Evolutionary conservation across 2,329 filamentous ascomycete genomes (phyloP).

Genomic region (Pyrenophora teres): DNA sequence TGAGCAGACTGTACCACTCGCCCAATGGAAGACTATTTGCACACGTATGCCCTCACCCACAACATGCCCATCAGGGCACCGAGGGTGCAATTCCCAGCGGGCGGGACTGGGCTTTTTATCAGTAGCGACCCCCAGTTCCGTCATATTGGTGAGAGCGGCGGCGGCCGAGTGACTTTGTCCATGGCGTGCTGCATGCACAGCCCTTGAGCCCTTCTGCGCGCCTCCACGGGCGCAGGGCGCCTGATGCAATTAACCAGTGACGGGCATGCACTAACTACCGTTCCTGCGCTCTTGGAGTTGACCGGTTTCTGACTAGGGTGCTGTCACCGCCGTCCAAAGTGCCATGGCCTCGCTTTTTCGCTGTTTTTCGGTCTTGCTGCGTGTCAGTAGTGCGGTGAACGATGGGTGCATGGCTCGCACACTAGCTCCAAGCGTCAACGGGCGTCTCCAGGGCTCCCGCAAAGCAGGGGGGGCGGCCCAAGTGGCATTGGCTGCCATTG

Average conservation of each 20-base stretch:
- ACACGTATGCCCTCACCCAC: slow-evolving; percentile 15
- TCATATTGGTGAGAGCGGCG: neutral
- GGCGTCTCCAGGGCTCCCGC: neutral
- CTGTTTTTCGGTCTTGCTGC: neutral
- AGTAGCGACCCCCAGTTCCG: slow-evolving; percentile 1
- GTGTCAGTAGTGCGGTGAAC: slow-evolving; percentile 1
- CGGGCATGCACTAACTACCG: slow-evolving; percentile 19
- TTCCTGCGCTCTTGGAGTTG: slow-evolving; percentile 28
- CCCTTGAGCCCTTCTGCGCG: slow-evolving; percentile 18
- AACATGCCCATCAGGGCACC: neutral
- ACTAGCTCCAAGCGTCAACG: neutral
- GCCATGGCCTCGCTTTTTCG: neutral
- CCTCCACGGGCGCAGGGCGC: slow-evolving; percentile 8
- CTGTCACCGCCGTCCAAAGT: slow-evolving; percentile 5
- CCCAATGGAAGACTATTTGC: slow-evolving; percentile 10
- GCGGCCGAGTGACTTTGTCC: slow-evolving; percentile 1
- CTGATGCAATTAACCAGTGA: slow-evolving; percentile 18
- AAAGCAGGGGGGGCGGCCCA: neutral
- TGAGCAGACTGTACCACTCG: slow-evolving; percentile 3
- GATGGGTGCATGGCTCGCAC: neutral
- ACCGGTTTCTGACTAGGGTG: slow-evolving; percentile 20
- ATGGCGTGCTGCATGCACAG: slow-evolving; percentile 16
- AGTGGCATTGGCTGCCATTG: neutral
- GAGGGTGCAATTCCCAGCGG: slow-evolving; percentile 12
- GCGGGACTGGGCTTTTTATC: slow-evolving; percentile 19